phyloP scores from a whole-genome alignment of 1,284 basidiomycete species.

The Boletus semigastroideus region DNA sequence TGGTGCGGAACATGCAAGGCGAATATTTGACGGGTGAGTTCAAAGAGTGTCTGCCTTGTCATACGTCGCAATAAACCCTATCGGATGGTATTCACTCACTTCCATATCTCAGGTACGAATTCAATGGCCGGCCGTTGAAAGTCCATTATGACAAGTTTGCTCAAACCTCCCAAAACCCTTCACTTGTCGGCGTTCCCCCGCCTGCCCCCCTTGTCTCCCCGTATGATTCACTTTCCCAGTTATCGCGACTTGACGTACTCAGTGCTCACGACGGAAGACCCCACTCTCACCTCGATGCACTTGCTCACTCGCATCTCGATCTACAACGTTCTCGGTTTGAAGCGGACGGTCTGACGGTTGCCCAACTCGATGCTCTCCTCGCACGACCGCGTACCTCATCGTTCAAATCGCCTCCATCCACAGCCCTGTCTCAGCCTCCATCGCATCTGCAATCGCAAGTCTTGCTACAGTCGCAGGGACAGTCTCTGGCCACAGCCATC shows the following conservation, averaged over 20 bases:
- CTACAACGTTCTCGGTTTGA: slow-evolving; percentile 29
- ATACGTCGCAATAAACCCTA: not conserved
- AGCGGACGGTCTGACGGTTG: slow-evolving; percentile 25
- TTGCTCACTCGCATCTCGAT: slow-evolving; percentile 26
- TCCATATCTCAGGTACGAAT: slow-evolving; percentile 65
- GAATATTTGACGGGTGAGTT: slow-evolving; percentile 82
- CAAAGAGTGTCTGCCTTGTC: not conserved
- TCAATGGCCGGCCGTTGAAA: slow-evolving; percentile 80
- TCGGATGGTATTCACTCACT: slow-evolving; percentile 9
- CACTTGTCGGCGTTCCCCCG: slow-evolving; percentile 26
- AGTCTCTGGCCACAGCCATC: slow-evolving; percentile 16
- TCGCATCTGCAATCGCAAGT: slow-evolving; percentile 22
- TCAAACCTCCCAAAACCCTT: slow-evolving; percentile 37
- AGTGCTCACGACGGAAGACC: slow-evolving; percentile 26
- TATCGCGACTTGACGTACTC: slow-evolving; percentile 29
- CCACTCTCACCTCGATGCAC: slow-evolving; percentile 21
- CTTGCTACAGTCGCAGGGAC: slow-evolving; percentile 24
- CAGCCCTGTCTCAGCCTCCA: slow-evolving; percentile 21
- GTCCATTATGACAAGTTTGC: slow-evolving; percentile 85
- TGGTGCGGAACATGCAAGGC: slow-evolving; percentile 85
- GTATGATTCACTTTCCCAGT: slow-evolving; percentile 29
- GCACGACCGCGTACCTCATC: slow-evolving; percentile 24
- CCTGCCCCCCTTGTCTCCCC: slow-evolving; percentile 22
- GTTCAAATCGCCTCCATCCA: slow-evolving; percentile 26
- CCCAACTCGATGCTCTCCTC: slow-evolving; percentile 30